Evolutionary conservation across 805 yeast genomes (phyloP), one percentile per base, ranked within the genome.

Genomic region (Metschnikowia colocasiae): DNA sequence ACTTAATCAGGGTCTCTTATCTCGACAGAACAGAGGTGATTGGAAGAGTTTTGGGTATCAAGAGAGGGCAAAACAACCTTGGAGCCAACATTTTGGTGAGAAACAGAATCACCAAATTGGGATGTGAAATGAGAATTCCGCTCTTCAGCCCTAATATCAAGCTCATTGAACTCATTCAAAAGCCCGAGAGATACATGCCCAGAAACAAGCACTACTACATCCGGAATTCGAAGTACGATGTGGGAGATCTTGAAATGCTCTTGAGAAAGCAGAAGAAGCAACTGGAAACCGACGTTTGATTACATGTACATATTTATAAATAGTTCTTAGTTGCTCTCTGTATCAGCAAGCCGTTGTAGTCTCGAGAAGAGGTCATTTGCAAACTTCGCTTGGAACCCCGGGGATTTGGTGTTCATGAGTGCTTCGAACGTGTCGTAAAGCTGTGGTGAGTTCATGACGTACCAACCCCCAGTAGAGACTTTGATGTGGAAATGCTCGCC

Each of bases 201-300:
- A 82, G 96, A 79, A 81, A 82, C 69, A 92, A 88, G 75, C 92
- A 89, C 59, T 91, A 85, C 76, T 94, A 88, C 69, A 85, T 94
- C 61, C 85, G 97, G 71, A 85, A 79, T 65, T 75, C 84, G 43
- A 82, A 80, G 61, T 69, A 82, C 64, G 95, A 87, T 65, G 60
- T 57, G 34, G 84, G 82, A 53, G 90, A 85, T 62, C 65, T 85
- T 50, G 87, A 81, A 58, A 65, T 57, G 6, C 61, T 62, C 49
- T 56, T 71, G 47, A 64, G 57, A 38, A 45, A 45, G 31, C 53
- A 52, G 35, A 51, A 52, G 44, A 48, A 45, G 32, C 49, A 36
- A 19, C 26, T 22, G 39, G 25, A 39, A 25, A 19, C 42, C 35
- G 34, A 30, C 23, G 36, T 12, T 31, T 40, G 37, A 32, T 31